Evolutionary conservation across 805 yeast genomes (phyloP), one percentile per base, ranked within the genome.

Genomic region (Nakazawaea wyomingensis): DNA sequence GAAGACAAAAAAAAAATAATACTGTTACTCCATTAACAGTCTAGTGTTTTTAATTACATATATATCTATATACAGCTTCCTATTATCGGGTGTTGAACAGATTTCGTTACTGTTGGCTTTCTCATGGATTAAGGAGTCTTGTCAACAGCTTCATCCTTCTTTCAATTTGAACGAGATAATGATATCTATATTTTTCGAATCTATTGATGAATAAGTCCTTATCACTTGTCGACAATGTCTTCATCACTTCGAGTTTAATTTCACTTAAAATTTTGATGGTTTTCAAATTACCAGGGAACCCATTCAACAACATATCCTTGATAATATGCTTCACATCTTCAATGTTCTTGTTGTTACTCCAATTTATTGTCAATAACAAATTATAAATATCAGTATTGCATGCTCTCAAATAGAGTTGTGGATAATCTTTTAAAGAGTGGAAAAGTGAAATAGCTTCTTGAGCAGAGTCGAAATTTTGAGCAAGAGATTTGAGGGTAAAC

Each of bases 221-320:
- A 35, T 42, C 45, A 11, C 16, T 36, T 8, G 14, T 14, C 1
- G 16, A 10, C 27, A 42, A 22, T 5, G 16, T 9, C 20, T 29
- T 28, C 39, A 38, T 27, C 18, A 38, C 42, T 29, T 44, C 37
- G 7, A 34, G 20, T 14, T 44, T 38, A 16, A 44, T 44, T 31
- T 28, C 29, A 30, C 37, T 26, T 7, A 44, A 31, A 6, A 38
- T 17, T 24, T 39, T 39, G 11, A 39, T n/a, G 5, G 47, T 44
- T 24, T 38, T 39, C 36, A 39, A 20, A 34, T 44, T 43, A 7
- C 47, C 47, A 3, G 35, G 37, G 18, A 44, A 34, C 6, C 47
- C 47, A 24, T 39, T 44, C 27, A 39, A 35, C n/a, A 35, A 29
- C 47, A 44, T 44, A 18, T 44, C 47, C 26, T 44, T 44, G 31